Percentiles rank a stretch among this genome's conserved stretches.
Evolutionary conservation across 1,284 basidiomycete species (phyloP).

Genomic region (Taiwanofungus camphoratus): DNA sequence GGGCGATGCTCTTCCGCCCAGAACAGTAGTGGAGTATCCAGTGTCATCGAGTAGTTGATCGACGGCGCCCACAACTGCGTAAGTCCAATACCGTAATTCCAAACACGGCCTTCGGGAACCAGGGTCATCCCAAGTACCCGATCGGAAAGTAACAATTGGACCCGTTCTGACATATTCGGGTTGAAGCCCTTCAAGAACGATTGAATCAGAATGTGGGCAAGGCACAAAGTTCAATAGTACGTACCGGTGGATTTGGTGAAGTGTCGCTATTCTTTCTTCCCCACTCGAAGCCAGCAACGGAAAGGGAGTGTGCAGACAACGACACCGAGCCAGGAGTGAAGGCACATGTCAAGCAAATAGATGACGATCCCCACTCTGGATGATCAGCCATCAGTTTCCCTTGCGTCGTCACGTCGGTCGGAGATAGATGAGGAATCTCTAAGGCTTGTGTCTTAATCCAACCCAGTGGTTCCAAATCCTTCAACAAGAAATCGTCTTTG

Average conservation of each 20-base stretch:
- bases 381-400: conserved; percentile 96
- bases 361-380: conserved; percentile 90
- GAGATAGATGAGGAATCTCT: conserved; percentile 89
- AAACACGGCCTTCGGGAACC: conserved; percentile 85
- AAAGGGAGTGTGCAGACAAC: conserved; percentile 87
- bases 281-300: conserved; percentile 96
- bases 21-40: conserved; percentile 91
- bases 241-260: conserved; percentile 73
- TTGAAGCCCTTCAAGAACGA: conserved; percentile 69
- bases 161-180: conserved; percentile 95
- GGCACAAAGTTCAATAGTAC: conserved; percentile 16
- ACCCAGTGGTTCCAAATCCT: conserved; percentile 93
- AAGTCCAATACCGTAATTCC: conserved; percentile 92
- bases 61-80: conserved; percentile 89
- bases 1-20: conserved; percentile 96
- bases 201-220: conserved; percentile 11
- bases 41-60: conserved; percentile 79
- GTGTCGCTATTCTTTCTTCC: conserved; percentile 89
- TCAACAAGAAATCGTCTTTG: conserved; percentile 90
- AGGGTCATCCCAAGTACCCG: conserved; percentile 89
- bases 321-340: conserved; percentile 99
- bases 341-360: conserved; percentile 90
- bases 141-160: conserved; percentile 92
- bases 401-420: conserved; percentile 93
- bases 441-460: conserved; percentile 97